Evolutionary conservation across 345 rosid genomes (phyloP), one percentile per base, ranked within the genome.

Genomic region (Eucalyptus erythrocorys): DNA sequence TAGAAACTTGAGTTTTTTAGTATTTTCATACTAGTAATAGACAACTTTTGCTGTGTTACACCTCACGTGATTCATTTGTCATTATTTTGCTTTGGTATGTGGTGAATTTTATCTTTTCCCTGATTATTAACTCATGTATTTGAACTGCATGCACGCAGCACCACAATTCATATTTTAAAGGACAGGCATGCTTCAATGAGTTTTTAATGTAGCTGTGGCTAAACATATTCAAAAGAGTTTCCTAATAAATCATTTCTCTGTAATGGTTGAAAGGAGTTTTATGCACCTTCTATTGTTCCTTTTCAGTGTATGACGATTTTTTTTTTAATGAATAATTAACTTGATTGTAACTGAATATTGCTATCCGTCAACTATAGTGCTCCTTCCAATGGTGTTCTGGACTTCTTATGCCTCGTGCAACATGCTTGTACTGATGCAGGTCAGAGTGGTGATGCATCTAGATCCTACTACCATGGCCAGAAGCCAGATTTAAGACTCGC

Each of bases 401-500:
- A 66, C 49, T 71, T 76, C 40, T 42, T 27, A 64, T 89, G 24
- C 91, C 87, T 88, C 47, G 53, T 82, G 64, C 68, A 88, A 68
- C 90, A 87, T 87, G 88, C 86, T 71, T 40, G 12, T 86, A 37
- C 37, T 92, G 89, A 88, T 93, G 88, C 89, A 97, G 99, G 96
- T 91, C 97, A 94, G 93, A 95, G 94, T 3, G 91, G 92, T 90
- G 98, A 94, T 90, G 91, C 93, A 47, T 91, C 97, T 48, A 93
- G 95, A 92, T 87, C 96, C 19, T 96, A 92, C 90, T 95, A 94
- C 91, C 96, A 92, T 55, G 94, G 95, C 64, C 95, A 92, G 90
- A 91, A 93, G 90, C 90, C 87, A 86, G 97, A 97, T 89, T 88
- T 87, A 68, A 92, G 94, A 71, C 48, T 90, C 86, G 88, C 90